A percentile compares a stretch with the other conserved stretches of the same genome.
These are phyloP conservation scores for Xylaria sp. DNA, from an alignment of 2,329 filamentous ascomycete genomes.

Conservation along the genomic window DNA sequence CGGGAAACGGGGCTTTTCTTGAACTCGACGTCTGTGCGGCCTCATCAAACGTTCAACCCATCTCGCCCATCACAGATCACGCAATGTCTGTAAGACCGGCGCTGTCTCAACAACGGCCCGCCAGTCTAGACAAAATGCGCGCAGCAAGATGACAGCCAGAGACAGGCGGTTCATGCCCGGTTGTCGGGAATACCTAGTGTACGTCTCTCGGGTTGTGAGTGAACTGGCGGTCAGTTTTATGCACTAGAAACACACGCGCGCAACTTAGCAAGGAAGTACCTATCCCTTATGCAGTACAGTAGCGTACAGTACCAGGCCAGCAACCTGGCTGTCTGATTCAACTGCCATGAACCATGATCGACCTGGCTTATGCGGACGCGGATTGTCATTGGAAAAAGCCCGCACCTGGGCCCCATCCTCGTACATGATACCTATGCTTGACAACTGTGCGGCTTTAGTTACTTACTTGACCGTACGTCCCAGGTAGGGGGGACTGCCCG, in stretches of 20 bases:
- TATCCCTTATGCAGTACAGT: conserved; percentile 42
- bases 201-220: conserved; percentile 48
- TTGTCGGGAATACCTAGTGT: conserved; percentile 44
- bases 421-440: conserved; percentile 47
- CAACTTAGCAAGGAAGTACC: conserved; percentile 40
- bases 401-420: conserved; percentile 43
- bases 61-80: conserved; percentile 41
- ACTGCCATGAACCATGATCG: conserved; percentile 57
- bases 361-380: conserved; percentile 43
- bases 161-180: conserved; percentile 43
- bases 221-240: conserved; percentile 63
- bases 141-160: conserved; percentile 36
- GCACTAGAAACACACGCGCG: conserved; percentile 44
- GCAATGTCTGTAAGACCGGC: conserved; percentile 43
- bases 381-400: conserved; percentile 39
- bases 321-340: conserved; percentile 47
- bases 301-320: conserved; percentile 31
- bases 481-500: conserved; percentile 31
- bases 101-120: conserved; percentile 34
- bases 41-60: conserved; percentile 41
- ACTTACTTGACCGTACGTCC: conserved; percentile 33
- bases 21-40: conserved; percentile 50
- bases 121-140: conserved; percentile 28
- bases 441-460: conserved; percentile 41
- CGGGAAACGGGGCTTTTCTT: conserved; percentile 48